Conservation (phyloP, 305 asterid species). For the Rubia peregrina region DNA sequence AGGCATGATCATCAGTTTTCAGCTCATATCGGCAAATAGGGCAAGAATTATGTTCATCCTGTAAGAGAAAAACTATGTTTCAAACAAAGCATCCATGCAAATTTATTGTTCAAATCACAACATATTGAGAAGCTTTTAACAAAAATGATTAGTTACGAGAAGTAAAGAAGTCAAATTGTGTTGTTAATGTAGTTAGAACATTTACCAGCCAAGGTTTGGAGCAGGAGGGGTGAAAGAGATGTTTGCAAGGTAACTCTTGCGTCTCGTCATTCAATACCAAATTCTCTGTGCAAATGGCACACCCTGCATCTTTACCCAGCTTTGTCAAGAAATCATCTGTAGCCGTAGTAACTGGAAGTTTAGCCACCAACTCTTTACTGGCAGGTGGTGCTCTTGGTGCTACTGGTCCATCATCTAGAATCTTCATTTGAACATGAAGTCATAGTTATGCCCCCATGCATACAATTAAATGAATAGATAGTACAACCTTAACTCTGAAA, state of each 20-base stretch:
- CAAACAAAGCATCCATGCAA: neutral
- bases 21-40: constrained; percentile 92
- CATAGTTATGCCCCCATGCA: constrained; percentile 4
- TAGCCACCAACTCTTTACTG: constrained; percentile 87
- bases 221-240: constrained; percentile 95
- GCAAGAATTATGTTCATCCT: constrained; percentile 94
- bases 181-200: neutral
- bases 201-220: constrained; percentile 97
- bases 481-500: neutral
- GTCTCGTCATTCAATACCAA: constrained; percentile 61
- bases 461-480: neutral
- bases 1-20: constrained; percentile 79
- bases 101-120: neutral
- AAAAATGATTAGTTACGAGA: neutral
- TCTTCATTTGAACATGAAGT: constrained; percentile 28
- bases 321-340: constrained; percentile 53
- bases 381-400: constrained; percentile 92
- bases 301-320: constrained; percentile 69
- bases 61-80: constrained; percentile 6
- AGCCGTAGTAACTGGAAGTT: constrained; percentile 63
- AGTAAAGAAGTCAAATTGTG: neutral
- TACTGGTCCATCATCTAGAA: constrained; percentile 46
- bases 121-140: neutral
- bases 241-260: constrained; percentile 94
- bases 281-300: constrained; percentile 87